Base-by-base conservation (phyloP, 2,329 filamentous ascomycete genomes). In the Trichoderma sp. region DNA sequence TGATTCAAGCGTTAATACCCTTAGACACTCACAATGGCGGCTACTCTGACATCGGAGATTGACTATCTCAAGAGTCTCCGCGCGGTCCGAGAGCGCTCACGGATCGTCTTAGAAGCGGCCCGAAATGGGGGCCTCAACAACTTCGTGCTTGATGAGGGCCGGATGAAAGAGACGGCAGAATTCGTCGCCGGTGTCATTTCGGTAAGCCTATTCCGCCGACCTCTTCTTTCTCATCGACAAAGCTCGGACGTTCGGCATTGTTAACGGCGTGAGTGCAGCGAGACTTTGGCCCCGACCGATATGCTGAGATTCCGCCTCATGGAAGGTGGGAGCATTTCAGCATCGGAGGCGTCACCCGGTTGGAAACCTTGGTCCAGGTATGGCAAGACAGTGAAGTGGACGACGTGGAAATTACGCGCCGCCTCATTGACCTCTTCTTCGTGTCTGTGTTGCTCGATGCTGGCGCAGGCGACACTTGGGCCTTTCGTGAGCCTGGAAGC, bases 281-380 rank as follows among this genome's bases (percentile, higher is more conserved):
- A 21, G 85, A 87, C 74, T 87, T 85, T 73, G 85, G 85, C 0
- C 85, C 85, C 1, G 81, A 85, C 72, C 81, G 78, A 21, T 85
- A 79, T 74, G 72, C 83, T 63, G 76, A 80, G 0, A 89, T 89
- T 65, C 87, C 87, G 0, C 85, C 86, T 11, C 87, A 89, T 73
- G 88, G 84, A 9, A 84, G 89, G 57, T 90, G 89, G 86, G 89
- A 90, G 76, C 89, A 91, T 79, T 90, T 90, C 74, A 86, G 89
- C 15, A 84, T 89, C 51, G 88, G 88, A 11, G 83, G 83, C 15
- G 80, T 86, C 32, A 80, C 84, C 51, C 86, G 88, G 39, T 79
- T 89, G 8, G 79, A 81, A 7, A 77, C 81, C 7, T 76, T 88
- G 3, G 78, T 86, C 3, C 76, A 82, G 28, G 76, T 81, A 57